Base-by-base conservation (phyloP, 805 yeast genomes). In the Wickerhamiella azymoides region DNA sequence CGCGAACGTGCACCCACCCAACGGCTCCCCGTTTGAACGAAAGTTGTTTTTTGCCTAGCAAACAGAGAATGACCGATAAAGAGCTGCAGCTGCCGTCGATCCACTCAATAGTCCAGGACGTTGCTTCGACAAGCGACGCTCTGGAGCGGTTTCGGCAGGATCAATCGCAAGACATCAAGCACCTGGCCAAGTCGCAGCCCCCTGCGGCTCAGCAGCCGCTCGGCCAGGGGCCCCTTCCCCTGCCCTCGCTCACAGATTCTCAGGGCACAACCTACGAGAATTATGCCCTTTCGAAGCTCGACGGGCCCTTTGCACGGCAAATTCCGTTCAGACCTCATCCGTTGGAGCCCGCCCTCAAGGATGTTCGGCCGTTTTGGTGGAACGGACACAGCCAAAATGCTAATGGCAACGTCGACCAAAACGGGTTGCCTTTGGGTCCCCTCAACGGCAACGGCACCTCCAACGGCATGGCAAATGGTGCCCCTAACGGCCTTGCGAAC, bases 41-140 rank as follows among this genome's bases (percentile, higher is more conserved):
- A 16, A 30, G 3, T 11, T n/a, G 8, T 14, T 13, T 13, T 30
- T 30, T 27, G 33, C 24, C 24, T 21, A 5, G 24, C 24, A 21
- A 28, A n/a, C 33, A 9, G 14, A 28, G 6, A 16, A 35, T 17
- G 19, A n/a, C 37, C 24, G 36, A 25, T 9, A 17, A 38, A 2
- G 17, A 43, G 24, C 41, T 54, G 10, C 39, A 38, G 30, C 48
- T 54, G 18, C 58, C 58, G 8, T 43, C 56, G 7, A 54, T 55
- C 21, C 52, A 52, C 46, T 46, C 48, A 30, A 51, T 55, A 25
- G 54, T 55, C 14, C 45, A 50, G 9, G 56, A 54, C 32, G 47
- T 54, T n/a, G 49, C 43, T 3, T 49, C 55, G 7, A 44, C 56
- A 1, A 43, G 46, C 13, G 53, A 46, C 25, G 49, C 47, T 4